Base-by-base conservation (phyloP, 805 yeast species). In the Groenewaldozyma salmanticensis region DNA sequence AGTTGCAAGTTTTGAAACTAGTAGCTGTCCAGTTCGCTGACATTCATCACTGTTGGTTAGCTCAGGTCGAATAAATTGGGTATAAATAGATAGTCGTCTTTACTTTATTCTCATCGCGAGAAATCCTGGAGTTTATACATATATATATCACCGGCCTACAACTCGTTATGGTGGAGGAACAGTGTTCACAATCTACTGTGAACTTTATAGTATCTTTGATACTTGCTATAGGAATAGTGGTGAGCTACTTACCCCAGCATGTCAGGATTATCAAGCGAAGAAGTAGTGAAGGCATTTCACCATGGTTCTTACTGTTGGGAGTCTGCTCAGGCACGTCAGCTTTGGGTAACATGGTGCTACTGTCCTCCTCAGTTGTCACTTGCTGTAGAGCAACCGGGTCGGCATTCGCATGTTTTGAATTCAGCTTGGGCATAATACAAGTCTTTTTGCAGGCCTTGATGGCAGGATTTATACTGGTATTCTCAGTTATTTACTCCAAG, bases 201-300 rank as follows among this genome's bases (percentile, higher is more conserved):
- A 73, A 72, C 45, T 71, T 81, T 35, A 50, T 61, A 2, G 51
- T 77, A 7, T 73, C 84, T 21, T 44, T 74, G 0, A 38, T 65
- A 4, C 70, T 85, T 27, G 77, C 86, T 0, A 37, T 73, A 1
- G 94, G 87, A 2, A 82, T 85, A 5, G 72, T 77, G 27, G 50
- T 70, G 7, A 80, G 90, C 34, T 85, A 85, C 55, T 40, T 79
- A 3, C 95, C 95, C 0, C 95, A 85, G 61, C 84, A 80, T 57
- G 42, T 66, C 33, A 70, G 78, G 34, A 76, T 85, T 40, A 58
- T 73, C 39, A 50, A 55, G 16, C 69, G 86, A 38, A 60, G 71
- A 38, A 70, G 86, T 4, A 76, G 88, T 9, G 87, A 83, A 54
- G 95, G 95, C 3, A 63, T 85, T 18, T 79, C 88, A 4, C 83